phyloP scores from a whole-genome alignment of 2,329 filamentous ascomycete species.

The Colletotrichum ledebouriae region DNA sequence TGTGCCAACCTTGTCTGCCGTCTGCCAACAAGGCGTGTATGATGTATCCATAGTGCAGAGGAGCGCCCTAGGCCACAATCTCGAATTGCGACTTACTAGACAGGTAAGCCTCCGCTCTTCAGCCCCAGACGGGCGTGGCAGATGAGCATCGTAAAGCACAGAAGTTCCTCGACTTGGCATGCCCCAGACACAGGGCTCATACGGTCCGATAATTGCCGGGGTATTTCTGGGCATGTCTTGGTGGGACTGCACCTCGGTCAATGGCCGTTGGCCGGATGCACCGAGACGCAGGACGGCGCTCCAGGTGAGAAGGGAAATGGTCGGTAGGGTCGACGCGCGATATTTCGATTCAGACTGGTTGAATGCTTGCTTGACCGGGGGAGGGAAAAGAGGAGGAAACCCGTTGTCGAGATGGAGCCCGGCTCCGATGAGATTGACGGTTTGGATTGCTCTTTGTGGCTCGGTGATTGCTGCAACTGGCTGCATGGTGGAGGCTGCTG shows the following conservation, averaged over 20 bases:
- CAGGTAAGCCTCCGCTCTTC: neutral
- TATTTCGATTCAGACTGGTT: neutral
- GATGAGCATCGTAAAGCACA: neutral
- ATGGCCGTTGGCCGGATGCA: constrained; percentile 15
- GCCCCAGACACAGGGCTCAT: constrained; percentile 22
- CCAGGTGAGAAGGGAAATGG: neutral
- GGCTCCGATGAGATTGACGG: constrained; percentile 14
- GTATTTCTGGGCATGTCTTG: constrained; percentile 10
- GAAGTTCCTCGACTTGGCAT: constrained; percentile 19
- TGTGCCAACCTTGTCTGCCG: constrained; percentile 19
- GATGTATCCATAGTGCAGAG: neutral
- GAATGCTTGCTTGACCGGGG: neutral
- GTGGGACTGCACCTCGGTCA: constrained; percentile 21
- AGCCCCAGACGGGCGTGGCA: neutral
- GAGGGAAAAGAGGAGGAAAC: constrained; percentile 28
- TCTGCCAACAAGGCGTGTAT: constrained; percentile 2
- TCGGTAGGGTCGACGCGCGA: neutral
- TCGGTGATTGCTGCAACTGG: constrained; percentile 21
- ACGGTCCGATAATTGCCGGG: constrained; percentile 30
- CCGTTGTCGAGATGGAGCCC: constrained; percentile 7
- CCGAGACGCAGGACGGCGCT: neutral
- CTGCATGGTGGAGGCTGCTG: constrained; percentile 17
- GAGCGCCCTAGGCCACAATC: constrained; percentile 8
- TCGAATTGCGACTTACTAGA: neutral
- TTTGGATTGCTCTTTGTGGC: constrained; percentile 10